Base-by-base conservation (phyloP, 2,329 filamentous ascomycete species). In the Penicillium olsonii region DNA sequence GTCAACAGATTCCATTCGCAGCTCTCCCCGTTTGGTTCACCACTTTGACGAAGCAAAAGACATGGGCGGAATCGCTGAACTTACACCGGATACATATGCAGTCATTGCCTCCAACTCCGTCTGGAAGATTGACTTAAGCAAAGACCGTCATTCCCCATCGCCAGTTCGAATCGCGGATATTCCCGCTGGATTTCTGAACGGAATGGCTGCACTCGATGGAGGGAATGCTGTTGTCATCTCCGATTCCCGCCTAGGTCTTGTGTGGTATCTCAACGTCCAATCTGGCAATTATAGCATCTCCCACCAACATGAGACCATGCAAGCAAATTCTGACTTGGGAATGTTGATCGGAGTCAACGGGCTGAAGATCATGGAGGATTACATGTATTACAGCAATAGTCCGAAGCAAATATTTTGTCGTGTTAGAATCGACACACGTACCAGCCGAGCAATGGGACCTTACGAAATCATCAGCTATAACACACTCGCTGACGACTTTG, bases 311-410 rank as follows among this genome's bases (percentile, higher is more conserved):
- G 50, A 54, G 26, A 47, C 48, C 15, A 48, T 48, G 52, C 24
- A 48, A 14, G 39, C 52, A 19, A 48, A 52, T 34, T 26, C 4
- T 12, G 34, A 52, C 12, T n/a, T 42, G n/a, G 40, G 44, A 2
- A 15, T 42, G 1, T 24, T 56, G n/a, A 39, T 54, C n/a, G 54
- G 50, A 7, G 39, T 56, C 24, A 60, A 60, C 26, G 52, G 56
- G 5, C 17, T 58, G 19, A 52, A 37, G 14, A 37, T 53, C 22
- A 35, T 41, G 19, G 17, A 50, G 2, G 26, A 47, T 12, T 45
- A 59, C 37, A 31, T 59, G 18, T 60, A 58, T 46, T 60, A 59
- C 38, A 49, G 42, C 19, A 54, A 56, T 15, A 57, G 34, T 3
- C 48, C 52, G 7, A 44, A 56, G 17, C 49, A 49, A 14, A 24